phyloP scores from a whole-genome alignment of 306 rosid genomes.

The Inga oerstediana region DNA sequence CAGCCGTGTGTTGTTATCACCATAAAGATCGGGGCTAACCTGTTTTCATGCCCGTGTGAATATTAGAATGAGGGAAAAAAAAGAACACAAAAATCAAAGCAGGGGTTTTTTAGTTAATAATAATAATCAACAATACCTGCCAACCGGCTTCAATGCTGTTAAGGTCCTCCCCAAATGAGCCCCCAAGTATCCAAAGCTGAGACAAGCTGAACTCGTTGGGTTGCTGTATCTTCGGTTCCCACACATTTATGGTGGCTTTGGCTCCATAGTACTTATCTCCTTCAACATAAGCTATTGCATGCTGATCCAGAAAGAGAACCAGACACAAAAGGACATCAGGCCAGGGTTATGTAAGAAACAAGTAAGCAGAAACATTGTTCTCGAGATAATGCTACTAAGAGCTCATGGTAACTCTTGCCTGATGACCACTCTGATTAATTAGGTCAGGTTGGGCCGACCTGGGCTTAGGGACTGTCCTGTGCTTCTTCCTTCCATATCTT shows the following conservation, averaged over 20 bases:
- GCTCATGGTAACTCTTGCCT: conserved; percentile 50
- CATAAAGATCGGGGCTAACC: conserved; percentile 96
- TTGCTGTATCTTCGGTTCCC: conserved; percentile 97
- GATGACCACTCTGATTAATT: conserved; percentile 94
- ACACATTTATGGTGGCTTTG: conserved; percentile 95
- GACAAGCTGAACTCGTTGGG: conserved; percentile 97
- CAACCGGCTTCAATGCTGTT: conserved; percentile 99
- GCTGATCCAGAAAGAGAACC: conserved; percentile 50
- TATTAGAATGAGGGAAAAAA: neutral
- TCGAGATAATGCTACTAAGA: neutral
- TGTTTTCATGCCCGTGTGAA: conserved; percentile 38
- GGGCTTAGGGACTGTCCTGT: conserved; percentile 71
- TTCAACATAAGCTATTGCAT: conserved; percentile 96
- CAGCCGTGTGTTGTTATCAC: conserved; percentile 93
- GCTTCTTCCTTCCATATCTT: conserved; percentile 93
- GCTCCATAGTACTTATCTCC: conserved; percentile 96
- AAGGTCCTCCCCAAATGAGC: conserved; percentile 95
- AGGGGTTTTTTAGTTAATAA: neutral
- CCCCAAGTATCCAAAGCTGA: conserved; percentile 96
- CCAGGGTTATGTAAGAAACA: neutral
- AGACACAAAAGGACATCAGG: conserved; percentile 18
- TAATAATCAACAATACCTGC: conserved; percentile 66
- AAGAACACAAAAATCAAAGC: neutral
- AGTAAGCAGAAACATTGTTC: neutral
- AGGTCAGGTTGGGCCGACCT: conserved; percentile 97